A percentile compares a stretch with the other conserved stretches of the same genome.
phyloP scores from a whole-genome alignment of 2,329 filamentous ascomycete genomes.

The Neoascochyta sp. region DNA sequence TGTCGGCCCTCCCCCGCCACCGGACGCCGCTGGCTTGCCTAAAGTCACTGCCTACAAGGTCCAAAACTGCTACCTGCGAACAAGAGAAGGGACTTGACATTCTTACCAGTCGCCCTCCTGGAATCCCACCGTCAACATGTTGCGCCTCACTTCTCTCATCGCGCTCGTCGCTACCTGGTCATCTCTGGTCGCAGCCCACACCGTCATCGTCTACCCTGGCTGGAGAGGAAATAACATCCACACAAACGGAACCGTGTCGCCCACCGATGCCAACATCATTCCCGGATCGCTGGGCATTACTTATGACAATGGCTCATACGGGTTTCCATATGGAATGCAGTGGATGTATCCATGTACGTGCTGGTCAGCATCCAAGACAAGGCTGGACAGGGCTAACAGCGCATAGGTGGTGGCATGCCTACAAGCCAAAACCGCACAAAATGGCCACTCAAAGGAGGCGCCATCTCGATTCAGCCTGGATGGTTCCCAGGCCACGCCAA shows the following conservation, averaged over 20 bases:
- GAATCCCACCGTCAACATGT: conserved; percentile 26
- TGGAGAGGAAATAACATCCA: conserved; percentile 83
- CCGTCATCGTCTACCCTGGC: conserved; percentile 80
- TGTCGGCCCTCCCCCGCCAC: conserved; percentile 29
- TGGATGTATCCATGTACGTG: conserved; percentile 90
- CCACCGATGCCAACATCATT: conserved; percentile 34
- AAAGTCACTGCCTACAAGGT: not conserved
- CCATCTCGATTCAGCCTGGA: conserved; percentile 85
- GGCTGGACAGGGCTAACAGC: conserved; percentile 11
- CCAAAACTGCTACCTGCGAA: not conserved
- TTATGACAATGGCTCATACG: conserved; percentile 42
- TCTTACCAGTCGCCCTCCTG: conserved; percentile 1
- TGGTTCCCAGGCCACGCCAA: conserved; percentile 89
- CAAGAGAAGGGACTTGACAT: conserved; percentile 4
- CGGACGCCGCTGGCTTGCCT: conserved; percentile 17
- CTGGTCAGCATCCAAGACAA: not conserved
- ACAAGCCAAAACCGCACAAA: conserved; percentile 79
- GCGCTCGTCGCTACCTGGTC: conserved; percentile 34
- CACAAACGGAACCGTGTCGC: conserved; percentile 61
- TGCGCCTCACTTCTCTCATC: conserved; percentile 33
- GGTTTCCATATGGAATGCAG: conserved; percentile 85
- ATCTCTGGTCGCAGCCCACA: conserved; percentile 61
- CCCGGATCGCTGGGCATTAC: conserved; percentile 46
- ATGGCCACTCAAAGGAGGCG: conserved; percentile 85
- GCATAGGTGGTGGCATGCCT: conserved; percentile 74